Base-by-base conservation (phyloP, 257 asterid species). In the Solanum etuberosum region DNA sequence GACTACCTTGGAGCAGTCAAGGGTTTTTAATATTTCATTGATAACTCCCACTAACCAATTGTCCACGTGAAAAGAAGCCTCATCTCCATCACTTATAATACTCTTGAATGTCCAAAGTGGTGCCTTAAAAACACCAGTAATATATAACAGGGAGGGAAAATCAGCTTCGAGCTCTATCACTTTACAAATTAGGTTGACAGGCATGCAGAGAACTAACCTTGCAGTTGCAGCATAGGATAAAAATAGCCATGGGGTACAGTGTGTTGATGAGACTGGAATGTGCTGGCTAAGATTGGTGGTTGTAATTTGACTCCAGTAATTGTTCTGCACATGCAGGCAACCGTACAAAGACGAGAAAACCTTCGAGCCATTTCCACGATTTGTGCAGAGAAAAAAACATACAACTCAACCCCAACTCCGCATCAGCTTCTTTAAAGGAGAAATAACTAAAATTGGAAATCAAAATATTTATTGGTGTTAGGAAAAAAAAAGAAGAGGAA, bases 201-300 rank as follows among this genome's bases (percentile, higher is more conserved):
- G 46, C 14, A 9, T 20, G 23, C 71, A 7, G 65, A 25, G 3
- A 23, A 25, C 89, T 31, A 14, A 92, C 96, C 95, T 91, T 90
- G 94, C 65, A 80, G 20, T 73, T 89, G 90, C 2, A 78, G 86
- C 27, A 80, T 12, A 38, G 92, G 89, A 54, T 43, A 48, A 21
- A 21, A 35, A 74, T 71, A 89, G 29, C 89, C 77, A 82, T 1
- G 85, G 43, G 37, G 67, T 46, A 80, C 27, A 29, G 85, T 48
- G 68, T 18, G 68, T 31, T 18, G 68, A 29, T 20, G 43, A 9
- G 43, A 81, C 29, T 81, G 70, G 85, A 80, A 29, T 80, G 42
- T 46, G 42, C 29, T 5, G 68, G 68, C 21, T 51, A 48, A 48
- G 85, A 81, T 29, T 81, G 68, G 20, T 48, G 85, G 85, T 81